These are phyloP conservation scores for Amborella trichopoda DNA, from an alignment of 164 flowering plant species.

Conservation along the genomic window DNA sequence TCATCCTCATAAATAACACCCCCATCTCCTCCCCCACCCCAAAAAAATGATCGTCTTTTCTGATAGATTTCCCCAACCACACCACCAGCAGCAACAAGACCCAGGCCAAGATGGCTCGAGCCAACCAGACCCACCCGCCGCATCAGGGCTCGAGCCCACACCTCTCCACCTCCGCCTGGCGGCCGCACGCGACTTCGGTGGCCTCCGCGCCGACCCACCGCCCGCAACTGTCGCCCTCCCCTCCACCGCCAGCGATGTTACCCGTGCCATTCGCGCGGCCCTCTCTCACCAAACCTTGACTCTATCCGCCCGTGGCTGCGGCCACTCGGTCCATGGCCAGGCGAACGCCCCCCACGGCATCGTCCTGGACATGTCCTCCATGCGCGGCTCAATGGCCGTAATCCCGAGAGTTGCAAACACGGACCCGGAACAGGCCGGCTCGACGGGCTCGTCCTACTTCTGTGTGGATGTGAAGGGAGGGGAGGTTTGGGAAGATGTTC, in stretches of 20 bases:
- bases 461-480: conserved; percentile 67
- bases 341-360: conserved; percentile 65
- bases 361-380: conserved; percentile 61
- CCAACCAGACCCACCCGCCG: too few species aligned
- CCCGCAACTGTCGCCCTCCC: conserved; percentile 48
- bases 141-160: too few species aligned
- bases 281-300: conserved; percentile 29
- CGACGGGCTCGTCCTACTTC: not conserved
- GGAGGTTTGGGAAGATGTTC: conserved; percentile 73
- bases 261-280: conserved; percentile 29
- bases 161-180: too few species aligned
- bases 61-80: too few species aligned
- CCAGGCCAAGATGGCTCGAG: too few species aligned
- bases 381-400: not conserved
- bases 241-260: conserved; percentile 33
- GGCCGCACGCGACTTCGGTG: conserved; percentile 66
- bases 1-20: too few species aligned
- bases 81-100: too few species aligned
- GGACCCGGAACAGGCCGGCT: too few species aligned
- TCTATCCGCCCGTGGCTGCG: conserved; percentile 86
- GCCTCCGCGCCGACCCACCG: conserved; percentile 27
- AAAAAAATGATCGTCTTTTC: too few species aligned
- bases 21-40: too few species aligned
- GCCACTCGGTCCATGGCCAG: conserved; percentile 92
- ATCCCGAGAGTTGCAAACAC: too few species aligned